Conservation (phyloP, 176 grass and related monocot species). For the Triticum dicoccoides region DNA sequence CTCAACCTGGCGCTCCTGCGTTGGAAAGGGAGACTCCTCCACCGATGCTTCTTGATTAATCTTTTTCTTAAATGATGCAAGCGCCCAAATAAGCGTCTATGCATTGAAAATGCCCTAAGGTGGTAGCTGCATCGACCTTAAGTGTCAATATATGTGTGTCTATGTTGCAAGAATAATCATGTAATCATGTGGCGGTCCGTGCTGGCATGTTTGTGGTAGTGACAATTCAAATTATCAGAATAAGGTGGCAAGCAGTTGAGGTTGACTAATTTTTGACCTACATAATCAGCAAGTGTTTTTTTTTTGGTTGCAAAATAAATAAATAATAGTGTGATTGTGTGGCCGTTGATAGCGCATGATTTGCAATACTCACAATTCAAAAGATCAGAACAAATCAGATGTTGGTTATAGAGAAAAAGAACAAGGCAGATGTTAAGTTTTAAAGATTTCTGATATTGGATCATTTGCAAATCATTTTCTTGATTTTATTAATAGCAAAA, state of each 20-base stretch:
- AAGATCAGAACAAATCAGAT: neutral
- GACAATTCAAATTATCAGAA: no score
- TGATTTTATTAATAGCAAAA: neutral
- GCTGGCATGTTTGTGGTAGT: no score
- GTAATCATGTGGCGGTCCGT: no score
- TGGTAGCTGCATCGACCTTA: no score
- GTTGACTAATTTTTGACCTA: neutral
- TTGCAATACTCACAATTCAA: slow-evolving; percentile 3
- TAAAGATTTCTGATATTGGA: neutral
- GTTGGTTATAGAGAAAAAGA: neutral
- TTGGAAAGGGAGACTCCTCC: no score
- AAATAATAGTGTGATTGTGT: neutral
- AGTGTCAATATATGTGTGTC: no score
- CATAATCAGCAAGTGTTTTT: neutral
- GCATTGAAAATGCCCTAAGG: no score
- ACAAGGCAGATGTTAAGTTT: neutral
- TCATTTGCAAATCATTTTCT: neutral
- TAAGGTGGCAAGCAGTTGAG: neutral
- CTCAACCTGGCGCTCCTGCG: no score
- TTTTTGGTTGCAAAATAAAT: neutral
- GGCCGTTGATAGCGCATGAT: neutral
- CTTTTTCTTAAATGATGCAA: no score
- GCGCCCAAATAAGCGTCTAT: no score
- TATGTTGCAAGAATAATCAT: no score
- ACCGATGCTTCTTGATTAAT: no score